Evolutionary conservation across 2,329 filamentous ascomycete species (phyloP).

Genomic region (Helotiales sp.): DNA sequence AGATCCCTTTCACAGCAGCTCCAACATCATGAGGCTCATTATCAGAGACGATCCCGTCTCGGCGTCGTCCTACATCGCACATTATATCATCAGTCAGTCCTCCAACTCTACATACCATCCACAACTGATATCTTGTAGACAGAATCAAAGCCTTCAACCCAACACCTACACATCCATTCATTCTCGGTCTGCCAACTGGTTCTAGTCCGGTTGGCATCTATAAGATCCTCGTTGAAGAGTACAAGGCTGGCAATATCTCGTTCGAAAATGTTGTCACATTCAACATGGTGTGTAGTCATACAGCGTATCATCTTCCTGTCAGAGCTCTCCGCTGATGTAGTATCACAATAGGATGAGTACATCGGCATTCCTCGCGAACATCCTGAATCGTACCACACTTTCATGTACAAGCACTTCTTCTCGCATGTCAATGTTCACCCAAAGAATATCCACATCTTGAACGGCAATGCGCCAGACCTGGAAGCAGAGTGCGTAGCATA

Average conservation of each 20-base stretch:
- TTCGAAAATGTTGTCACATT: slow-evolving; percentile 90
- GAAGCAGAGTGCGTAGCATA: slow-evolving; percentile 77
- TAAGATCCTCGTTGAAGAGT: slow-evolving; percentile 69
- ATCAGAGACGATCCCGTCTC: slow-evolving; percentile 70
- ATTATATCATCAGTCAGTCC: slow-evolving; percentile 71
- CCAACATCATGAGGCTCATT: slow-evolving; percentile 70
- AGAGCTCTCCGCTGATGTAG: slow-evolving; percentile 5
- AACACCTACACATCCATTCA: slow-evolving; percentile 71
- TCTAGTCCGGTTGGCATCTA: slow-evolving; percentile 80
- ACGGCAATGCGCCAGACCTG: slow-evolving; percentile 76
- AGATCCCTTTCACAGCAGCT: background rate
- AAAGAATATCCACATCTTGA: slow-evolving; percentile 79
- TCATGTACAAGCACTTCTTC: slow-evolving; percentile 94
- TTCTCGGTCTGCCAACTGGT: slow-evolving; percentile 80
- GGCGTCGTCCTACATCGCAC: slow-evolving; percentile 75
- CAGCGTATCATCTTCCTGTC: slow-evolving; percentile 1
- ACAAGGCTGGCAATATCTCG: slow-evolving; percentile 72
- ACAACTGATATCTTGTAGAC: slow-evolving; percentile 44
- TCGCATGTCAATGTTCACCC: slow-evolving; percentile 80
- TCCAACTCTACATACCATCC: background rate
- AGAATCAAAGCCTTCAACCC: slow-evolving; percentile 78
- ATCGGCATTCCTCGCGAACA: slow-evolving; percentile 81
- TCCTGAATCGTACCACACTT: slow-evolving; percentile 83
- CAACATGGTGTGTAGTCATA: slow-evolving; percentile 68
- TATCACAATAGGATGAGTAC: slow-evolving; percentile 69